Base-by-base conservation (phyloP, 202 grass and related monocot genomes). In the Tripidium arundinaceum region DNA sequence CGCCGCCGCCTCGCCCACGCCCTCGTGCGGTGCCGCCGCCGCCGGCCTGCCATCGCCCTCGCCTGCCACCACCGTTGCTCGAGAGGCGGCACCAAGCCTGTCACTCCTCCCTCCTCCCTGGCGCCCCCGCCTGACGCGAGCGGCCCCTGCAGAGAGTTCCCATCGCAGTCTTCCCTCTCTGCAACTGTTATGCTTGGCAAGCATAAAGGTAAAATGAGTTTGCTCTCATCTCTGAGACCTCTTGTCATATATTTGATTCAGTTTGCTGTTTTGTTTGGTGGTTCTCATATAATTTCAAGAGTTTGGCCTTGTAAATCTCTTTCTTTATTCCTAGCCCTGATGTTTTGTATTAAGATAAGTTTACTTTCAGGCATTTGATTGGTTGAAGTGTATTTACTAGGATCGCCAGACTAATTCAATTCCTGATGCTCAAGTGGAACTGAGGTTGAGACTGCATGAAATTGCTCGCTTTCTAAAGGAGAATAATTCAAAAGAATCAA, bases 331-430 rank as follows among this genome's bases (percentile, higher is more conserved):
- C 19, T 74, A 70, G 15, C 62, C 28, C 39, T 38, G 11, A 75
- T 66, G 38, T 60, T 29, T 89, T 0, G 9, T 62, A 86, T 58
- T 89, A 46, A 73, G 28, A 72, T 89, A 46, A 69, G 29, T 72
- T 92, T 81, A 71, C 43, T 87, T 87, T 80, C 92, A 95, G 95
- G 92, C 96, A 75, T 81, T 99, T 86, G 90, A 96, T 83, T 99
- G 88, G 88, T 81, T 93, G 85, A 96, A 90, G 79, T 71, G 73
- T 61, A 90, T 87, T 81, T 99, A 95, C 68, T 96, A 90, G 96
- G 96, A 99, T 63, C 43, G 85, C 54, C 92, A 99, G 58, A 87
- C 85, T 63, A 78, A 81, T 71, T 76, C 72, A 55, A 99, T 93
- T 83, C 90, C 92, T 87, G 86, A 99, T 87, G 65, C 79, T 83